A percentile compares a stretch with the other conserved stretches of the same genome.
Conservation (phyloP, 139 green algal genomes). For the Volvox reticuliferus region DNA sequence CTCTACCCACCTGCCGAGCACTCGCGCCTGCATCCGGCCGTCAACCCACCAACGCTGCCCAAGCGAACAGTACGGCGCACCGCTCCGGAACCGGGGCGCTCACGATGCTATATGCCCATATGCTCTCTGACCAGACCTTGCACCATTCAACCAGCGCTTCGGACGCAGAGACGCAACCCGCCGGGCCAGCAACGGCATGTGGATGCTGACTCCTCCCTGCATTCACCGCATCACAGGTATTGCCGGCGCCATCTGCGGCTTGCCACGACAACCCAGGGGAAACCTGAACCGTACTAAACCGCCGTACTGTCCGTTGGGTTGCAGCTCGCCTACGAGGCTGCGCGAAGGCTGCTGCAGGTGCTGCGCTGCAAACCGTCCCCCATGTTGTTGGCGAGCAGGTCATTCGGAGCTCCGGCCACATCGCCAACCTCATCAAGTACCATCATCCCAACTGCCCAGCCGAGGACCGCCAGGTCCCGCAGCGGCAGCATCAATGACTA, state of each 20-base stretch:
- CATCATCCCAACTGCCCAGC: constrained; percentile 31
- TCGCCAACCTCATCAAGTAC: background rate
- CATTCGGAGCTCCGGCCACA: too few species aligned
- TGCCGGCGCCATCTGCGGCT: background rate
- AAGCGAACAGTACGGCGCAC: constrained; percentile 10
- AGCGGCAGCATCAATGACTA: constrained; percentile 3
- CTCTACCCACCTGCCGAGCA: constrained; percentile 18
- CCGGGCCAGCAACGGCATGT: too few species aligned
- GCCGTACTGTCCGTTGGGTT: too few species aligned
- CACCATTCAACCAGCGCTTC: background rate
- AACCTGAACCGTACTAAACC: too few species aligned
- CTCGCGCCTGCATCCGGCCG: background rate
- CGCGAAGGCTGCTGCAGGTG: background rate
- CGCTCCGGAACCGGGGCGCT: background rate
- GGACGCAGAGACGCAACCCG: background rate
- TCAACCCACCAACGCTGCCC: constrained; percentile 27
- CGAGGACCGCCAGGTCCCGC: background rate
- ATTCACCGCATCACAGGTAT: background rate
- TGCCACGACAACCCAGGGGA: too few species aligned
- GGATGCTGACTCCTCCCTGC: too few species aligned
- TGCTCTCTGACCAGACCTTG: background rate
- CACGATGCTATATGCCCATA: background rate
- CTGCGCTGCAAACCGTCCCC: background rate
- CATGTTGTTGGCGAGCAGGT: background rate
- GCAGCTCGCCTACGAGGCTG: background rate